phyloP scores from a whole-genome alignment of 345 rosid species.

The Syzygium grande region DNA sequence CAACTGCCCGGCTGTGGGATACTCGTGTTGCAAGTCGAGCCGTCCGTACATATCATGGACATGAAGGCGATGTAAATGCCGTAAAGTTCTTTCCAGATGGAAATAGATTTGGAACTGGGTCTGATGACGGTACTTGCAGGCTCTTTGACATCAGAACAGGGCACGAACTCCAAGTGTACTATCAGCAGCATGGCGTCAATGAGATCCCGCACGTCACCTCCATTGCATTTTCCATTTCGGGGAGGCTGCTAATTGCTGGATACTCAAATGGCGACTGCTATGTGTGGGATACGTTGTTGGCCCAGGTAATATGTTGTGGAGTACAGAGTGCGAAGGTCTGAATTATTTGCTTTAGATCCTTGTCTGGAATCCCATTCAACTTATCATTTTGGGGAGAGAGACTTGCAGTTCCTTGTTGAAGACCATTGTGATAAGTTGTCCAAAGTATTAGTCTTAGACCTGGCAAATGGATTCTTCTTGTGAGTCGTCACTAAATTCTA shows the following conservation, averaged over 20 bases:
- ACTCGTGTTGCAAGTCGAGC: constrained; percentile 98
- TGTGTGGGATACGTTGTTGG: constrained; percentile 95
- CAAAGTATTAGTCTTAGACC: background rate
- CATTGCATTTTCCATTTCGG: constrained; percentile 86
- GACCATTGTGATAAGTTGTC: background rate
- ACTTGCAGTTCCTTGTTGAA: background rate
- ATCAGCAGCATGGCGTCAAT: constrained; percentile 36
- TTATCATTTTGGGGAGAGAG: background rate
- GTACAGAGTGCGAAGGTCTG: background rate
- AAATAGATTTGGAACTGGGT: constrained; percentile 90
- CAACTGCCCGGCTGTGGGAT: constrained; percentile 91
- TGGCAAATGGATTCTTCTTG: background rate
- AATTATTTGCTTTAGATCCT: background rate
- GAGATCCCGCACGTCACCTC: constrained; percentile 65
- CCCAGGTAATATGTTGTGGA: constrained; percentile 37
- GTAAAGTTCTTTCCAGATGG: constrained; percentile 98
- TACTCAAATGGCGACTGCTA: constrained; percentile 74
- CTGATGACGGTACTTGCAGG: constrained; percentile 94
- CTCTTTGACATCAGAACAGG: constrained; percentile 91
- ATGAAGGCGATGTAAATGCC: constrained; percentile 79
- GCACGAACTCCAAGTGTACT: constrained; percentile 80
- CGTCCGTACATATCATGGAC: constrained; percentile 85
- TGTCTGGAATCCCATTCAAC: background rate
- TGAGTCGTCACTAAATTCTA: background rate
- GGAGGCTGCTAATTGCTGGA: constrained; percentile 89